Evolutionary conservation across 345 rosid genomes (phyloP), one percentile per base, ranked within the genome.

Genomic region (Murraya paniculata): DNA sequence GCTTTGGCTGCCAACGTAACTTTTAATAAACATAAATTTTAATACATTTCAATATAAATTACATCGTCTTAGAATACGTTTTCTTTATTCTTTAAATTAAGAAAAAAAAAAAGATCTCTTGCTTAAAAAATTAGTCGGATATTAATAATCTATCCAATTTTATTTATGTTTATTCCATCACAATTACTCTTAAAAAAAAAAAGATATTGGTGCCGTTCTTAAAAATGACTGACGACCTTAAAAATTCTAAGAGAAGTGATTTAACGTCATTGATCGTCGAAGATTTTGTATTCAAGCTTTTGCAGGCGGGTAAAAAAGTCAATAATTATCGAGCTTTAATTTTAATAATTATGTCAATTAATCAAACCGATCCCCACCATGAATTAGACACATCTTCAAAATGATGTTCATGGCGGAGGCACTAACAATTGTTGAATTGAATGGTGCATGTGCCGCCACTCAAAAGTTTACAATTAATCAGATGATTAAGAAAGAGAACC

Each of bases 341-440:
- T 50, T 31, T 35, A 14, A 73, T 28, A 62, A 39, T 50, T 14
- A 19, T 45, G 60, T 74, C 70, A 45, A 74, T 74, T 18, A 74
- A 74, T 61, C 57, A 27, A 74, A 75, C 28, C n/a, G 59, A 62
- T 48, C 64, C 39, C 70, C 69, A 74, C 14, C 30, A 59, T 16
- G 55, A n/a, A 39, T 2, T 22, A 9, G 78, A 73, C 81, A 28
- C 31, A 3, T 7, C 2, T 65, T 22, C 19, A 14, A 62, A n/a
- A 64, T 74, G 57, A 78, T 69, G 60, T 45, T 45, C 18, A 1
- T 45, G 59, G 50, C 21, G 21, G 56, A 64, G 16, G 76, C 81
- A 81, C 78, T 68, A 22, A 53, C 9, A 73, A 58, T 22, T 41
- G 71, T 67, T 71, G 74, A 72, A 81, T 66, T 69, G n/a, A 57